Conservation (phyloP, 257 asterid species). For the Asclepias syriaca region DNA sequence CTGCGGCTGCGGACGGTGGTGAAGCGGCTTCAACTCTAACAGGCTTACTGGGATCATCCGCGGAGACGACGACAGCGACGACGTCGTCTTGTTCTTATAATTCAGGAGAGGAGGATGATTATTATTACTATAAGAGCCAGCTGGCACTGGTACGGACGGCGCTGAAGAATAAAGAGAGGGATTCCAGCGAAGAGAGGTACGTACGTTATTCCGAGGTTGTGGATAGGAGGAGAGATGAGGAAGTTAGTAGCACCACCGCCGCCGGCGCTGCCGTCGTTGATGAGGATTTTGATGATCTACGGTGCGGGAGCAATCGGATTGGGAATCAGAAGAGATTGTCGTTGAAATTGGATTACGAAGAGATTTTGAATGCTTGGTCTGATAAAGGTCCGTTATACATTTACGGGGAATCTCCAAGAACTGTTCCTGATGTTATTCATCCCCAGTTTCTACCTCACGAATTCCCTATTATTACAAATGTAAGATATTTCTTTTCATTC, state of each 20-base stretch:
- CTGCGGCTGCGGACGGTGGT: slow-evolving; percentile 65
- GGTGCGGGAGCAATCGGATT: slow-evolving; percentile 10
- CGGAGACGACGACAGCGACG: slow-evolving; percentile 29
- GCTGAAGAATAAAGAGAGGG: slow-evolving; percentile 60
- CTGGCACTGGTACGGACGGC: slow-evolving; percentile 70
- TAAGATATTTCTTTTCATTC: slow-evolving; percentile 19
- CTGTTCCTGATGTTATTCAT: slow-evolving; percentile 62
- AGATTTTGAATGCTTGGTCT: slow-evolving; percentile 82
- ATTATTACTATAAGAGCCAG: slow-evolving; percentile 14
- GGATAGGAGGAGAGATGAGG: slow-evolving; percentile 68
- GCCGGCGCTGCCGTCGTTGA: no score
- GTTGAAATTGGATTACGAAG: slow-evolving; percentile 84
- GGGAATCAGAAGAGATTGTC: slow-evolving; percentile 25
- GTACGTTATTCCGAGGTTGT: slow-evolving; percentile 86
- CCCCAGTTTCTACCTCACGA: slow-evolving; percentile 32
- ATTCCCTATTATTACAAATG: slow-evolving; percentile 12
- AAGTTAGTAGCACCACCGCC: slow-evolving; percentile 65
- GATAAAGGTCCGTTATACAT: slow-evolving; percentile 66
- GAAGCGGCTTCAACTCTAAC: slow-evolving; percentile 40
- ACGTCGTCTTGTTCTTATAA: slow-evolving; percentile 18
- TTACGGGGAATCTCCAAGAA: slow-evolving; percentile 42
- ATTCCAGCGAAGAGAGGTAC: slow-evolving; percentile 76
- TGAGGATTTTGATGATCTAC: slow-evolving; percentile 23
- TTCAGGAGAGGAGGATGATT: slow-evolving; percentile 20
- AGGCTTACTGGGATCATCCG: slow-evolving; percentile 42